Base-by-base conservation (phyloP, 1,284 basidiomycete species). In the Cryptococcus maquisensis region DNA sequence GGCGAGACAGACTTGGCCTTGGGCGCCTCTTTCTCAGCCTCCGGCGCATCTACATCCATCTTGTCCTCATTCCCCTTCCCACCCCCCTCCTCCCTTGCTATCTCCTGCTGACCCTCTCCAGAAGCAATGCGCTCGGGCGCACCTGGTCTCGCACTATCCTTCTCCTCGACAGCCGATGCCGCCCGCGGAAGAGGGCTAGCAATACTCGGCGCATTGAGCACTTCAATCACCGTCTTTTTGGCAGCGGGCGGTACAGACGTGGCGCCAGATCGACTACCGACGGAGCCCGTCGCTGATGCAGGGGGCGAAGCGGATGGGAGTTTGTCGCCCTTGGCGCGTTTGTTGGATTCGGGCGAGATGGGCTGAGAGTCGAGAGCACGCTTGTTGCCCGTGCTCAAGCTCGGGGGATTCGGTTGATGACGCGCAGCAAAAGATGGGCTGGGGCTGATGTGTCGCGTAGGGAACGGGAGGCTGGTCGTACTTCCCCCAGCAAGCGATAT, bases 401-500 rank as follows among this genome's bases (percentile, higher is more conserved):
- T 52, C 38, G 13, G 58, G 51, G 48, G 57, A 42, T 43, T 50
- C 48, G 52, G 46, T 9, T 7, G 56, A 23, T 20, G 38, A 35
- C 9, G 40, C 21, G 16, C 23, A 28, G 40, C 41, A 24, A 16
- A 40, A 10, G 36, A 41, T 18, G 6, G 57, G 47, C 10, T 26
- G 23, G 12, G 57, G 44, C 18, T 44, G 8, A 40, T 21, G 20
- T 15, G 23, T 7, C 23, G 23, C 15, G 53, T 52, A n/a, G 47
- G 49, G 42, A 51, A 40, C 13, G 15, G 28, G 55, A 51, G 2
- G 64, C 51, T 6, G 66, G 62, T 37, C 69, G 66, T 44, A 15
- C 23, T 44, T 54, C 74, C 71, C 3, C 71, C 67, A 46, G 71
- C 69, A n/a, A 75, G 60, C 16, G 66, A 62, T 73, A 77, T 74